Base-by-base conservation (phyloP, 2,329 filamentous ascomycete genomes). In the Drechslera avenae region DNA sequence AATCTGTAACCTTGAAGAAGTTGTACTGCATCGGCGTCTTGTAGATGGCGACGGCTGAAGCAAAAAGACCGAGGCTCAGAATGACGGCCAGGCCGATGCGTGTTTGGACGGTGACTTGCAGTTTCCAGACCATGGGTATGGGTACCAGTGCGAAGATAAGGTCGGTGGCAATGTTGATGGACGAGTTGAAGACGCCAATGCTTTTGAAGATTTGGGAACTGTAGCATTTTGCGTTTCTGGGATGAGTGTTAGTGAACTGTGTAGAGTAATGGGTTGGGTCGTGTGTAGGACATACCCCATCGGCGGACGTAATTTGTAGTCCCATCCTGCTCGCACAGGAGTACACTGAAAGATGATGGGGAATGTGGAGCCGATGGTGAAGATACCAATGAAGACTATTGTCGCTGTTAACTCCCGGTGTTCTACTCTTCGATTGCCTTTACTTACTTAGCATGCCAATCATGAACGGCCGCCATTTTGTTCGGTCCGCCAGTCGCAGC, bases 101-200 rank as follows among this genome's bases (percentile, higher is more conserved):
- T 2, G 75, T 76, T 31, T 70, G 71, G 2, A 64, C 51, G 56
- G 76, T 77, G 50, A 78, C 65, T 53, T 76, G 73, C 2, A 78
- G 64, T 21, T 65, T 71, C 57, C 73, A 66, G 18, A 79, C 69
- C 62, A 78, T 71, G 4, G 75, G 74, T 8, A 78, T 71, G 1
- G 76, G 76, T 3, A 77, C 57, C 1, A 73, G 48, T 0, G 76
- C 76, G 54, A 78, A 74, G 5, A 75, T 50, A 8, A 74, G 60
- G 52, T 76, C 73, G 28, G 74, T 75, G 2, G 63, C 53, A 50
- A 74, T 74, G 52, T 73, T 76, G 55, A 75, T 54, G 18, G 66
- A 67, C 50, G 75, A 78, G 63, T 80, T 79, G 59, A 76, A 74
- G 31, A 81, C 59, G 13, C 76, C 78, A 18, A 81, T 73, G n/a